These are phyloP conservation scores for Mycena latifolia DNA, from an alignment of 768 basidiomycete species.

Conservation along the genomic window DNA sequence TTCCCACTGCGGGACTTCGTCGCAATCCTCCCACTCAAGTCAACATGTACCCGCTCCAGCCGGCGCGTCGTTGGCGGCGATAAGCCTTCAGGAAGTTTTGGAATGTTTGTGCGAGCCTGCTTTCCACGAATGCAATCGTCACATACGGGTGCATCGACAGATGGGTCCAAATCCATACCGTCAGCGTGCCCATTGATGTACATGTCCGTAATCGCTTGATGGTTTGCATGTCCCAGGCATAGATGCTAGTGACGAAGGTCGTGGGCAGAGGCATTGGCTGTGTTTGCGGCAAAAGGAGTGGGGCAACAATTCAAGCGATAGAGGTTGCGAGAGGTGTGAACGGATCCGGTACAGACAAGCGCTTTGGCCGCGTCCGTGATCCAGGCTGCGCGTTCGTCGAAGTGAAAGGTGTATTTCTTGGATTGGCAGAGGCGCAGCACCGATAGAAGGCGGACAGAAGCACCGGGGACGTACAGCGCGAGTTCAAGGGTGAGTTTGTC, in stretches of 20 bases:
- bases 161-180: slow-evolving; percentile 6
- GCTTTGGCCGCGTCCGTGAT: background rate
- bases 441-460: too few species aligned
- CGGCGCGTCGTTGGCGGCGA: background rate
- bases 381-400: background rate
- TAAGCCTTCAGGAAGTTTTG: background rate
- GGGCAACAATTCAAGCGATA: background rate
- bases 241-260: background rate
- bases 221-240: background rate
- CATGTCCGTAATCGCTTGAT: background rate
- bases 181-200: background rate
- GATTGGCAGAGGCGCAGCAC: background rate
- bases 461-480: background rate
- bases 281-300: background rate
- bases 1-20: background rate
- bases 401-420: background rate
- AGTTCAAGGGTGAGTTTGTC: background rate
- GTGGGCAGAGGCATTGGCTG: background rate
- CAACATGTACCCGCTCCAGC: background rate
- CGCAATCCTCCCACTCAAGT: background rate
- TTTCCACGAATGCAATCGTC: too few species aligned
- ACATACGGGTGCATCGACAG: too few species aligned
- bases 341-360: background rate
- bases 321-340: background rate
- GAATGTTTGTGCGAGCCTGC: too few species aligned